Evolutionary conservation across 2,329 filamentous ascomycete genomes (phyloP).

Genomic region (Rhynchosporium graminicola): DNA sequence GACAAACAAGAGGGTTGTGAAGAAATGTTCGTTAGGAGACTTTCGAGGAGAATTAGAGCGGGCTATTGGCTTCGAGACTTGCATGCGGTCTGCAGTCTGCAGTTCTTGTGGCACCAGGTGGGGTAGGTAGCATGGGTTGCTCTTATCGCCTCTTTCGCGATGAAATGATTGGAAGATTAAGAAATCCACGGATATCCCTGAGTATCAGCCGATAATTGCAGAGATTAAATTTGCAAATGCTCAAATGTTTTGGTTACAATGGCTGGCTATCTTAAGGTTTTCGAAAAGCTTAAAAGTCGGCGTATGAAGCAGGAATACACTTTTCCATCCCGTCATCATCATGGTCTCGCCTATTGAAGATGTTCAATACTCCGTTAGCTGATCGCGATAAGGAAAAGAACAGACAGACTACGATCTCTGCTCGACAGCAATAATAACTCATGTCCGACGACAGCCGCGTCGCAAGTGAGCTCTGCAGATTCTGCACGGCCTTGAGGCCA

Average conservation of each 20-base stretch:
- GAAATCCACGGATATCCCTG: slow-evolving; percentile 3
- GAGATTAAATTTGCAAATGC: too few relatives aligned
- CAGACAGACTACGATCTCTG: background rate
- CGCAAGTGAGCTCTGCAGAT: background rate
- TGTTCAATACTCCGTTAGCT: background rate
- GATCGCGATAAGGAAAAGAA: slow-evolving; percentile 6
- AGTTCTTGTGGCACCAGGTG: background rate
- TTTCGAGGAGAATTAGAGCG: slow-evolving; percentile 5
- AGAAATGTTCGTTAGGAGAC: background rate
- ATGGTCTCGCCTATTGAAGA: background rate
- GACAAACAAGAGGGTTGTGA: slow-evolving; percentile 7
- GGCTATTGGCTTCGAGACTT: slow-evolving; percentile 15
- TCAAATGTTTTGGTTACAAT: background rate
- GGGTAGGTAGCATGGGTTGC: background rate
- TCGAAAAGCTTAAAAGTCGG: background rate
- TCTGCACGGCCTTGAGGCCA: slow-evolving; percentile 11
- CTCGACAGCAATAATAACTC: background rate
- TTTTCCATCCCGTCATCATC: slow-evolving; percentile 5
- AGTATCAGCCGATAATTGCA: background rate
- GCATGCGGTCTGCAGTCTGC: background rate
- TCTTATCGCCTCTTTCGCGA: slow-evolving; percentile 3
- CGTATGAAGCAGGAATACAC: background rate
- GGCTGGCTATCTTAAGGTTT: background rate
- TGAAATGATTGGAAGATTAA: slow-evolving; percentile 11
- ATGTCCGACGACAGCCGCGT: slow-evolving; percentile 12